These are phyloP conservation scores for Tardiomyces digboiensis DNA, from an alignment of 1,139 yeast genomes.

Conservation along the genomic window DNA sequence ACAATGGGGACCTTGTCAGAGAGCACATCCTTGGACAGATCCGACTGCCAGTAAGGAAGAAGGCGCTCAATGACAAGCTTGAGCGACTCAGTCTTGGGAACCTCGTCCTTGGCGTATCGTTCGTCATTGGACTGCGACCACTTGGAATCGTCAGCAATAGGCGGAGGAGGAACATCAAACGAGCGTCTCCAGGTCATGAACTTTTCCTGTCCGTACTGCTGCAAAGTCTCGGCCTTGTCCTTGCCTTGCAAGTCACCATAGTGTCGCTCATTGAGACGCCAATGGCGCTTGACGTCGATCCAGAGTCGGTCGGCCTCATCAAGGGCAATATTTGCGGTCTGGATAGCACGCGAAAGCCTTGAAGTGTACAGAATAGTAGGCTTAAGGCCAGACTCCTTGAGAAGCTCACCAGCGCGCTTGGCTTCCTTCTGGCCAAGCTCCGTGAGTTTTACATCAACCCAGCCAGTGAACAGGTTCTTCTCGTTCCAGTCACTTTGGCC, in stretches of 20 bases:
- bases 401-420: constrained; percentile 83
- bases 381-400: constrained; percentile 71
- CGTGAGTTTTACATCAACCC: constrained; percentile 93
- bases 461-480: constrained; percentile 97
- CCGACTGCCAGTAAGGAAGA: constrained; percentile 97
- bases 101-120: constrained; percentile 84
- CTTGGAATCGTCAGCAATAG: constrained; percentile 64
- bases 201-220: constrained; percentile 81
- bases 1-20: constrained; percentile 84
- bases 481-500: constrained; percentile 99
- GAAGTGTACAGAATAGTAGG: constrained; percentile 93
- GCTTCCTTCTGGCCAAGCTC: constrained; percentile 88
- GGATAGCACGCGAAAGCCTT: constrained; percentile 89
- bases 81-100: constrained; percentile 94
- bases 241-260: constrained; percentile 99
- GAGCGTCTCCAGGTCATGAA: constrained; percentile 99
- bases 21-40: constrained; percentile 75
- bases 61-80: constrained; percentile 93
- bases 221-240: constrained; percentile 92
- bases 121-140: constrained; percentile 80
- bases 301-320: constrained; percentile 82
- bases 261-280: constrained; percentile 99
- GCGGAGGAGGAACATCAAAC: constrained; percentile 95
- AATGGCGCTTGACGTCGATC: constrained; percentile 89
- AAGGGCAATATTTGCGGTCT: constrained; percentile 94